phyloP scores from a whole-genome alignment of 495 filamentous ascomycete genomes.

The Hypoxylon crocopeplum region DNA sequence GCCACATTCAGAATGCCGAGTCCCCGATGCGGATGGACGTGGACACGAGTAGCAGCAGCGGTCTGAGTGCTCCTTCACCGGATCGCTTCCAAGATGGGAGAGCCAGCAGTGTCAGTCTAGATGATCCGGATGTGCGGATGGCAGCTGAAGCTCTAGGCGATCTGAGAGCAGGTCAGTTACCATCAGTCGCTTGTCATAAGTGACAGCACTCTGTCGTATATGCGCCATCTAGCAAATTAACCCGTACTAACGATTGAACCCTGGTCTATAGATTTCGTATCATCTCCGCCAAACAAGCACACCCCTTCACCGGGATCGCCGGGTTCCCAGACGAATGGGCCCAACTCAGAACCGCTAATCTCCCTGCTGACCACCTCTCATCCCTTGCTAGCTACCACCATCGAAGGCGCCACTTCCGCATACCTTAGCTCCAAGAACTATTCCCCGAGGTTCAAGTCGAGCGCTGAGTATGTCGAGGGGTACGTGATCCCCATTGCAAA shows the following conservation, averaged over 20 bases:
- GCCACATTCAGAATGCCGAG: conserved; percentile 46
- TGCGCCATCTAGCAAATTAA: conserved; percentile 40
- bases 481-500: conserved; percentile 82
- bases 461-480: conserved; percentile 85
- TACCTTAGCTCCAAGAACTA: conserved; percentile 87
- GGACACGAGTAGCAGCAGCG: conserved; percentile 46
- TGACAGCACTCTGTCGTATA: conserved; percentile 24
- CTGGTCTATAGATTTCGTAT: conserved; percentile 57
- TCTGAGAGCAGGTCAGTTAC: conserved; percentile 74
- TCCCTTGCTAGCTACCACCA: conserved; percentile 78
- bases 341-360: conserved; percentile 73
- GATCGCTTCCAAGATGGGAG: conserved; percentile 47
- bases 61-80: conserved; percentile 49
- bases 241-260: conserved; percentile 37
- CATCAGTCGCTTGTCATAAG: conserved; percentile 15
- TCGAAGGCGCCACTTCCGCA: conserved; percentile 79
- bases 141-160: conserved; percentile 88
- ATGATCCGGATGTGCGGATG: conserved; percentile 80
- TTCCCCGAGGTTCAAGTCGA: conserved; percentile 80
- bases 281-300: conserved; percentile 58
- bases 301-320: conserved; percentile 44
- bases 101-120: conserved; percentile 69
- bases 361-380: conserved; percentile 81
- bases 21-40: conserved; percentile 44
- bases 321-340: conserved; percentile 29